These are phyloP conservation scores for Heliosperma pusillum DNA, from an alignment of 148 eudicot genomes.

Conservation along the genomic window DNA sequence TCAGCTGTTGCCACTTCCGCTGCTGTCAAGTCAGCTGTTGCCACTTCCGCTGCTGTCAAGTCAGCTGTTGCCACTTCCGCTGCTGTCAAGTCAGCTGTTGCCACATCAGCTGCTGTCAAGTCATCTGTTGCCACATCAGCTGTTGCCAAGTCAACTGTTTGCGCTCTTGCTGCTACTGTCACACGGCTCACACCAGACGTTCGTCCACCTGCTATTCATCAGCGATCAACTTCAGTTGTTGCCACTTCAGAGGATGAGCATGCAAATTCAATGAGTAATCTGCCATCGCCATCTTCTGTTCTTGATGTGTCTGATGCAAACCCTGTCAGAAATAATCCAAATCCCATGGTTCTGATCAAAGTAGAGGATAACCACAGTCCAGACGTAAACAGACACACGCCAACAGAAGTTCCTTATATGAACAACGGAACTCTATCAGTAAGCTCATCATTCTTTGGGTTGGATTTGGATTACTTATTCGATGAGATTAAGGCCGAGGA, in stretches of 20 bases:
- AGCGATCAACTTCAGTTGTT: constrained; percentile 2
- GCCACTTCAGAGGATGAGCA: constrained; percentile 25
- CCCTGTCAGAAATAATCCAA: constrained; percentile 8
- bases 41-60: neutral
- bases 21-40: neutral
- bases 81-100: neutral
- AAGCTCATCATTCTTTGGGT: neutral
- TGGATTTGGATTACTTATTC: constrained; percentile 17
- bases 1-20: neutral
- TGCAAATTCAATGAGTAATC: constrained; percentile 17
- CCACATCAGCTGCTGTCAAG: no score
- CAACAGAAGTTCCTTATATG: neutral
- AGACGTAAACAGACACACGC: neutral
- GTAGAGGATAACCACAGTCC: constrained; percentile 1
- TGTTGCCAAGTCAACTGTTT: neutral
- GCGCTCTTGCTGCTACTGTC: neutral
- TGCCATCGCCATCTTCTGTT: constrained; percentile 48
- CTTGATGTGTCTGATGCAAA: constrained; percentile 28
- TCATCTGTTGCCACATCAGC: neutral
- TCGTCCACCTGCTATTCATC: neutral
- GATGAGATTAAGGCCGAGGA: constrained; percentile 19
- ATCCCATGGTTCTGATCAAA: neutral
- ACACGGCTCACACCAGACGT: neutral
- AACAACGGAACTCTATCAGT: neutral
- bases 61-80: neutral